A percentile compares a stretch with the other conserved stretches of the same genome.
phyloP scores from a whole-genome alignment of 2,329 filamentous ascomycete genomes.

The Claviceps sp. region DNA sequence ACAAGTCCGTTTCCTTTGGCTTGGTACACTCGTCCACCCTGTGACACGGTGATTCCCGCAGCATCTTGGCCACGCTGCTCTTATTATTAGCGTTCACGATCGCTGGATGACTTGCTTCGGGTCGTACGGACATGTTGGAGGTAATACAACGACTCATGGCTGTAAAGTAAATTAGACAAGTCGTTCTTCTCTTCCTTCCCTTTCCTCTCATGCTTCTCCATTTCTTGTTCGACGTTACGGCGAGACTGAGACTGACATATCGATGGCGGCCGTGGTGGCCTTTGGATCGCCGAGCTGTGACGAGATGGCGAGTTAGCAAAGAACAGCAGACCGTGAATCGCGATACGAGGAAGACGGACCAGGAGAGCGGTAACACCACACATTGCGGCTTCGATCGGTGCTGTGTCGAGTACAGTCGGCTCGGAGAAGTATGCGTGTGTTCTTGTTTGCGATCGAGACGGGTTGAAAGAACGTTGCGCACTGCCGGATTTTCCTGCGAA shows the following conservation, averaged over 20 bases:
- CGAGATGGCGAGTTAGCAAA: not conserved
- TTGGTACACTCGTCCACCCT: constrained; percentile 72
- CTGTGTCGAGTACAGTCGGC: not conserved
- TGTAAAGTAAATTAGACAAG: not conserved
- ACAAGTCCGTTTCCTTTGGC: constrained; percentile 50
- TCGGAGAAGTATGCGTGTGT: not conserved
- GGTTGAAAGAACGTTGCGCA: not conserved
- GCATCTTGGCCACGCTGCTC: constrained; percentile 59
- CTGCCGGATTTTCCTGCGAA: not conserved
- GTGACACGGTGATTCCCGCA: constrained; percentile 66
- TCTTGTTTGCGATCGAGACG: not conserved
- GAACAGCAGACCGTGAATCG: not conserved
- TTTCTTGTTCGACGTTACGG: no score
- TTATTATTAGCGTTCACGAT: not conserved
- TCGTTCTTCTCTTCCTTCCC: not conserved
- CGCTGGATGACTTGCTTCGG: not conserved
- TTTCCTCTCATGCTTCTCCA: not conserved
- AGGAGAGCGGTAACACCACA: constrained; percentile 3
- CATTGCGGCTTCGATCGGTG: not conserved
- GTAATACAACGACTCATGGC: constrained; percentile 56
- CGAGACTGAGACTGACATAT: constrained; percentile 26
- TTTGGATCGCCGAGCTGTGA: constrained; percentile 20
- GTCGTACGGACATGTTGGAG: constrained; percentile 36
- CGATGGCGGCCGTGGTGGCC: constrained; percentile 37
- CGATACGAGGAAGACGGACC: not conserved